These are phyloP conservation scores for Oryza rufipogon DNA, from an alignment of 176 grass and related monocot species.

Conservation along the genomic window DNA sequence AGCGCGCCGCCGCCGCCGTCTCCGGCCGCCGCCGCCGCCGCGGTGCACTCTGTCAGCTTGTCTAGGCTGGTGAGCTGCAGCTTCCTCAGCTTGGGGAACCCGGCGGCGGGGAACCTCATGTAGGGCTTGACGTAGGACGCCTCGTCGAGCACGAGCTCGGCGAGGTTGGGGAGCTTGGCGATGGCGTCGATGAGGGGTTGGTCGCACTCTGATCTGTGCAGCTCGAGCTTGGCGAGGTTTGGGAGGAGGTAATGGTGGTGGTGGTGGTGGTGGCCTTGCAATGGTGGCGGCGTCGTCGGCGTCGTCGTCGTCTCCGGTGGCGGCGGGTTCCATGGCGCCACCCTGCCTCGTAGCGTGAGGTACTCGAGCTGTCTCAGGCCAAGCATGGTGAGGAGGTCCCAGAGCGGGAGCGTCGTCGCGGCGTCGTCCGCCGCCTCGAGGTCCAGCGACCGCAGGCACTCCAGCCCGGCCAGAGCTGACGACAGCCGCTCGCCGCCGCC, in stretches of 20 bases:
- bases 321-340: neutral
- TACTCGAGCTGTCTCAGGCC: slow-evolving; percentile 4
- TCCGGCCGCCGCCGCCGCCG: neutral
- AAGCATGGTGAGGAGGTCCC: neutral
- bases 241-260: neutral
- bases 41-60: neutral
- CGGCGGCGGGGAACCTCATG: neutral
- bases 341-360: neutral
- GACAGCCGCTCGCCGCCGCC: no score
- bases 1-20: neutral
- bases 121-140: neutral
- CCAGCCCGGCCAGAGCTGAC: neutral
- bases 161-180: neutral
- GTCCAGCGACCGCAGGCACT: slow-evolving; percentile 13
- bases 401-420: neutral
- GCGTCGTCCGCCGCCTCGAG: neutral
- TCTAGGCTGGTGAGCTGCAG: neutral
- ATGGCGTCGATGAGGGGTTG: neutral
- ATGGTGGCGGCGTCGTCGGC: no score
- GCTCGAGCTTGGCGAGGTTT: slow-evolving; percentile 20
- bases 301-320: no score
- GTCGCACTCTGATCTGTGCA: neutral
- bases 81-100: neutral
- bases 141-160: slow-evolving; percentile 6
- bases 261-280: neutral